Conservation (phyloP, 2,329 filamentous ascomycete genomes). For the Penicillium sp. region DNA sequence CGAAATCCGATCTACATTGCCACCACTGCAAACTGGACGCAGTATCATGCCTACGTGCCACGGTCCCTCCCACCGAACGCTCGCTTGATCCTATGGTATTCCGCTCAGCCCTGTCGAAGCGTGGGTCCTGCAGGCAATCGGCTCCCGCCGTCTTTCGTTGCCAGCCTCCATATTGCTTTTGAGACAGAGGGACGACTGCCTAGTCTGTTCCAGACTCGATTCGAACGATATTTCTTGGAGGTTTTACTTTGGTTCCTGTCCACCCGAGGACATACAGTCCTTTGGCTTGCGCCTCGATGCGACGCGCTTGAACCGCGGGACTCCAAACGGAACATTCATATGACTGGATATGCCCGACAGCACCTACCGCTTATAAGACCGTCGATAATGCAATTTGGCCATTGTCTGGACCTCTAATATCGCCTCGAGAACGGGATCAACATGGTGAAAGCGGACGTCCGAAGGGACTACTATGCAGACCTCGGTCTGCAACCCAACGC, state of each 20-base stretch:
- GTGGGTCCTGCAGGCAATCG: slow-evolving; percentile 18
- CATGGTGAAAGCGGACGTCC: slow-evolving; percentile 70
- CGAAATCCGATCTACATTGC: neutral
- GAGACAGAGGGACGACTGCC: neutral
- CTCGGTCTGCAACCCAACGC: slow-evolving; percentile 70
- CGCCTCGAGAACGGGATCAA: slow-evolving; percentile 31
- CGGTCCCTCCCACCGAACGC: slow-evolving; percentile 1
- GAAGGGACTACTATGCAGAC: slow-evolving; percentile 82
- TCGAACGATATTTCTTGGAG: neutral
- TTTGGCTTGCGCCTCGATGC: neutral
- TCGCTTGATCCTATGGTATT: slow-evolving; percentile 5
- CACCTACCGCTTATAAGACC: slow-evolving; percentile 5
- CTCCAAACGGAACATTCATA: slow-evolving; percentile 1
- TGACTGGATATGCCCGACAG: slow-evolving; percentile 19
- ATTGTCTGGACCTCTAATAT: slow-evolving; percentile 11
- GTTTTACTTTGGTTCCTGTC: neutral
- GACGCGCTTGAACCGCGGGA: slow-evolving; percentile 1
- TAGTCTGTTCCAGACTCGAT: neutral
- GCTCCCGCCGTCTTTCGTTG: slow-evolving; percentile 8
- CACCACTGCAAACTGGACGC: neutral
- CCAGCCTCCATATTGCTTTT: slow-evolving; percentile 1
- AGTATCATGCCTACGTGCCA: slow-evolving; percentile 8
- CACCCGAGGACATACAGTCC: neutral
- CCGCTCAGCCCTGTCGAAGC: slow-evolving; percentile 16
- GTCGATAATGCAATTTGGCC: slow-evolving; percentile 19